A percentile compares a stretch with the other conserved stretches of the same genome.
These are phyloP conservation scores for Decorospora gaudefroyi DNA, from an alignment of 2,329 filamentous ascomycete genomes.

Conservation along the genomic window DNA sequence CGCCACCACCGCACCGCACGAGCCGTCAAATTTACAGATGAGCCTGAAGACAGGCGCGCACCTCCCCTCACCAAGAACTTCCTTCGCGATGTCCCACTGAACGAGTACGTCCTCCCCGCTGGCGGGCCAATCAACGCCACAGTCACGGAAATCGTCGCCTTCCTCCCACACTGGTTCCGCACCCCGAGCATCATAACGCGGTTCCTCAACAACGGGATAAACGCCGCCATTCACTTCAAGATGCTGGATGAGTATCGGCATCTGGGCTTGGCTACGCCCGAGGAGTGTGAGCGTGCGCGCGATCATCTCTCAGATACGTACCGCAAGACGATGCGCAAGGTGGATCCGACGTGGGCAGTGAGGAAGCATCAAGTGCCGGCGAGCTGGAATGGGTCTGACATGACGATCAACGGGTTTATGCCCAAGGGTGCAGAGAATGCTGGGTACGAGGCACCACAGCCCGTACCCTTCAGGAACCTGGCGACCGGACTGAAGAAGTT, in stretches of 20 bases:
- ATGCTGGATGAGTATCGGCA: slow-evolving; percentile 23
- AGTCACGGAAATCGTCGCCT: slow-evolving; percentile 21
- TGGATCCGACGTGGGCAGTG: slow-evolving; percentile 13
- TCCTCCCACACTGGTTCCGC: slow-evolving; percentile 27
- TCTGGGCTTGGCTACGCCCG: slow-evolving; percentile 1
- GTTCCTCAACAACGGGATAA: slow-evolving; percentile 25
- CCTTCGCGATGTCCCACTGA: slow-evolving; percentile 8
- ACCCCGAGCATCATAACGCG: slow-evolving; percentile 13
- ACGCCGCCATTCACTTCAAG: slow-evolving; percentile 13
- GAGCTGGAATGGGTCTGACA: slow-evolving; percentile 9
- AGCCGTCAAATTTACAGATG: too few species aligned
- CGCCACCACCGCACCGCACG: too few species aligned
- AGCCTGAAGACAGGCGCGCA: not conserved
- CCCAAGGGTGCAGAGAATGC: slow-evolving; percentile 7
- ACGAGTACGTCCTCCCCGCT: slow-evolving; percentile 15
- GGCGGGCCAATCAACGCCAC: slow-evolving; percentile 21
- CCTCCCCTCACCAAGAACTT: too few species aligned
- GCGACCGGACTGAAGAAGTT: slow-evolving; percentile 25
- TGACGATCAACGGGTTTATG: slow-evolving; percentile 11
- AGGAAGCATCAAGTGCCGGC: slow-evolving; percentile 5
- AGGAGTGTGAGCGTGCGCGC: slow-evolving; percentile 10
- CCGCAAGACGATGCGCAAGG: slow-evolving; percentile 23
- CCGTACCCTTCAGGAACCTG: slow-evolving; percentile 27
- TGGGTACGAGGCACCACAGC: slow-evolving; percentile 1
- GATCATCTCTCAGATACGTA: slow-evolving; percentile 23